phyloP scores from a whole-genome alignment of 352 stramenopile genomes.

The Phytophthora idaei region DNA sequence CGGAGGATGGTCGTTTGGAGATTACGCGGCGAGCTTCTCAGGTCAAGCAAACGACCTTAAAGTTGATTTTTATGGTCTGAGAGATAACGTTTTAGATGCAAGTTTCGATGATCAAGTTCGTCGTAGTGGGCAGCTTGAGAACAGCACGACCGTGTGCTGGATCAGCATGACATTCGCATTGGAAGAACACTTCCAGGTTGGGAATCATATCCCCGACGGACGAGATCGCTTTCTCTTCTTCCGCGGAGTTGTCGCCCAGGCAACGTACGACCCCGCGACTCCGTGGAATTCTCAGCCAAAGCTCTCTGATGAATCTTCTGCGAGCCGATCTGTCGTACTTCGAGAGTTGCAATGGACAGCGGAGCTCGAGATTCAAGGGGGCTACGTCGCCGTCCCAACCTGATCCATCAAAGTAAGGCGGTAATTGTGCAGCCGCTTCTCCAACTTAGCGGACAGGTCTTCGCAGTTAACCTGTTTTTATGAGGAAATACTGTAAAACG shows the following conservation, averaged over 20 bases:
- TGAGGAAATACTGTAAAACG: too few species aligned
- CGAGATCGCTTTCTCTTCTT: slow-evolving; percentile 16
- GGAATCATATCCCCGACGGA: not conserved
- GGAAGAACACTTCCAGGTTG: not conserved
- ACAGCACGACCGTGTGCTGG: slow-evolving; percentile 1
- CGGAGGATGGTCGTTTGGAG: not conserved
- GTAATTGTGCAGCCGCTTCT: not conserved
- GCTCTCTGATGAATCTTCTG: slow-evolving; percentile 4
- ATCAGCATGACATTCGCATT: slow-evolving; percentile 13
- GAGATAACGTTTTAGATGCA: not conserved
- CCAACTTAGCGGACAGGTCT: too few species aligned
- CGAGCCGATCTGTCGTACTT: slow-evolving; percentile 4
- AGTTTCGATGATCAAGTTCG: not conserved
- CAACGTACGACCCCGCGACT: not conserved
- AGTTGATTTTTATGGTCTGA: slow-evolving; percentile 5
- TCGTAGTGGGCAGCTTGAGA: not conserved
- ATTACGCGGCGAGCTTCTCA: slow-evolving; percentile 1
- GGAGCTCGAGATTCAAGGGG: slow-evolving; percentile 12
- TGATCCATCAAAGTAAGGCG: not conserved
- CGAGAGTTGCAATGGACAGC: slow-evolving; percentile 15
- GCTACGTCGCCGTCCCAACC: slow-evolving; percentile 13
- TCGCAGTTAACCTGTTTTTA: too few species aligned
- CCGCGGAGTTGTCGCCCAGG: slow-evolving; percentile 5
- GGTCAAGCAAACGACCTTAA: not conserved
- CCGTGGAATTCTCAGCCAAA: not conserved